Evolutionary conservation across 768 basidiomycete species (phyloP).

Genomic region (Erythrobasidium yunnanense): DNA sequence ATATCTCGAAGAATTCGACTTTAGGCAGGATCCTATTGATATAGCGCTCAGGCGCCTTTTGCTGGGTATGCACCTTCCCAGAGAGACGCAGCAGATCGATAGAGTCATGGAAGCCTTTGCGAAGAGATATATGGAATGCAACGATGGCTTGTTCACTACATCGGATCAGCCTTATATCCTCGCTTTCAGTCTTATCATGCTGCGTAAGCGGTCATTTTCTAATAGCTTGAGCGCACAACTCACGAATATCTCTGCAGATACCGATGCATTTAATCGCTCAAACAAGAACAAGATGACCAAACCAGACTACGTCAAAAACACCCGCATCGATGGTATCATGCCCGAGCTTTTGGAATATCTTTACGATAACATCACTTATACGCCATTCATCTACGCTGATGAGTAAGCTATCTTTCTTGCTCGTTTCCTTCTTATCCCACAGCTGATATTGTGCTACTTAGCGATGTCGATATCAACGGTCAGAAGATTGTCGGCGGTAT

Average conservation of each 20-base stretch:
- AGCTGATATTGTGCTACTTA: slow-evolving; percentile 10
- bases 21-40: slow-evolving; percentile 69
- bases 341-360: slow-evolving; percentile 85
- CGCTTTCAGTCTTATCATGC: slow-evolving; percentile 95
- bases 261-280: slow-evolving; percentile 93
- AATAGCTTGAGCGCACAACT: slow-evolving; percentile 74
- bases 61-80: slow-evolving; percentile 81
- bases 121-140: slow-evolving; percentile 66
- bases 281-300: slow-evolving; percentile 98
- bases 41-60: slow-evolving; percentile 78
- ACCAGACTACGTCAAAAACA: slow-evolving; percentile 84
- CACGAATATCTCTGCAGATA: slow-evolving; percentile 84
- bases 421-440: not conserved
- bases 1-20: slow-evolving; percentile 69
- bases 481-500: slow-evolving; percentile 37
- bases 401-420: slow-evolving; percentile 50
- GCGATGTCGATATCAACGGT: slow-evolving; percentile 52
- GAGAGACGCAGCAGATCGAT: slow-evolving; percentile 97
- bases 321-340: slow-evolving; percentile 68
- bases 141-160: slow-evolving; percentile 64
- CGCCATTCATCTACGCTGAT: slow-evolving; percentile 92
- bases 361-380: slow-evolving; percentile 91
- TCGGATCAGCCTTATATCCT: slow-evolving; percentile 82
- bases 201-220: slow-evolving; percentile 42
- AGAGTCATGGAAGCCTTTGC: slow-evolving; percentile 94